Conservation (phyloP, 768 basidiomycete genomes). For the Agaricus subrufescens region DNA sequence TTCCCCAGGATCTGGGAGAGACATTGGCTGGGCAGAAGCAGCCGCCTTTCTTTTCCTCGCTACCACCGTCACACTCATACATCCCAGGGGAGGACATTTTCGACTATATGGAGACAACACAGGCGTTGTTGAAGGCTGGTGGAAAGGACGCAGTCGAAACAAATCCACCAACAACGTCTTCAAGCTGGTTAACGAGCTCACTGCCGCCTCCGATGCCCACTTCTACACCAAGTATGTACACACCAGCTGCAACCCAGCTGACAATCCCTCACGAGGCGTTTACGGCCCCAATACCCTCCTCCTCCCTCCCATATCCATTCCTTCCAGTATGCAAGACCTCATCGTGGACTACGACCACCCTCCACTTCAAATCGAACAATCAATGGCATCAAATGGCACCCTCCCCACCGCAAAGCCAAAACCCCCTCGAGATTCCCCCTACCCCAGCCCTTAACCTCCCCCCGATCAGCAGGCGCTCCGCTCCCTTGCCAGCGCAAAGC, state of each 20-base stretch:
- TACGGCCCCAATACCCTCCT: conserved; percentile 17
- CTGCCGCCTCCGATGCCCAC: neutral
- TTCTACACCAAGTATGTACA: conserved; percentile 28
- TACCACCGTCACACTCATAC: neutral
- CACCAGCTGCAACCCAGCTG: conserved; percentile 32
- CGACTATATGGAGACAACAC: conserved; percentile 27
- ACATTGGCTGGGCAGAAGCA: conserved; percentile 43
- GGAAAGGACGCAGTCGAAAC: conserved; percentile 27
- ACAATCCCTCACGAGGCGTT: conserved; percentile 30
- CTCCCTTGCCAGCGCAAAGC: too few relatives aligned
- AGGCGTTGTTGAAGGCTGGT: conserved; percentile 32
- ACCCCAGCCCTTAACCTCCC: neutral
- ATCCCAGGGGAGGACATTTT: conserved; percentile 4
- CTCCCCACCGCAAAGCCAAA: too few relatives aligned
- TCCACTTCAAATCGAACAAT: too few relatives aligned
- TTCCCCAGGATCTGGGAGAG: conserved; percentile 11
- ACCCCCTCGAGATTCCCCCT: too few relatives aligned
- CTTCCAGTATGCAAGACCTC: conserved; percentile 18
- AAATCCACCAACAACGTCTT: too few relatives aligned
- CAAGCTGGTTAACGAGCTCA: conserved; percentile 1
- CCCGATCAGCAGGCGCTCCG: neutral
- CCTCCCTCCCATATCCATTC: conserved; percentile 27
- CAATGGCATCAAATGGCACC: too few relatives aligned
- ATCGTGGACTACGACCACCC: conserved; percentile 19
- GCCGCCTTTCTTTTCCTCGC: conserved; percentile 35